Base-by-base conservation (phyloP, 2,329 filamentous ascomycete genomes). In the Xylaria sp. region DNA sequence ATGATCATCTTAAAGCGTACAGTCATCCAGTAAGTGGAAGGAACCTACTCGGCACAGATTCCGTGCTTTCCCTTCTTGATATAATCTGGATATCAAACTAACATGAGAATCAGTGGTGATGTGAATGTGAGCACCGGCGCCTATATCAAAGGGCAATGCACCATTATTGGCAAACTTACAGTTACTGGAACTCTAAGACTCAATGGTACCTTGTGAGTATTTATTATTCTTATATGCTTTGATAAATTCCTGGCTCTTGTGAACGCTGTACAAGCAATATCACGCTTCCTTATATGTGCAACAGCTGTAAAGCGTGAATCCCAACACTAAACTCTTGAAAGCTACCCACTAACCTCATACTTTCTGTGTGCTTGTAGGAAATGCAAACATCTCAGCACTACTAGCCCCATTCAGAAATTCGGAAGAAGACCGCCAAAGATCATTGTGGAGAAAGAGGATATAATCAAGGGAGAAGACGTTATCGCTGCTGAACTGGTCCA, bases 201-300 rank as follows among this genome's bases (percentile, higher is more conserved):
- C 7, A n/a, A 36, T 7, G 67, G 65, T 15, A 48, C 26, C 3
- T 40, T 70, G 67, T 70, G 38, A 54, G 67, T 65, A 6, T 11
- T 40, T 59, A 10, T 20, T 26, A 11, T 40, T 10, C 48, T 62
- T 5, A 23, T 20, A 40, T 53, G 0, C 7, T 10, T 9, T n/a
- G 6, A 33, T 38, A 15, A 15, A 15, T 3, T 6, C 20, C 15
- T 54, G 17, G 15, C 9, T 65, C 13, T 26, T 33, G 9, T 36
- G 11, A 0, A 4, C 42, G 20, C 28, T 60, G 11, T 23, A 23
- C 51, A 51, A 2, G 15, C 20, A 7, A 4, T 38, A 9, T 23
- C 7, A 7, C 28, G 42, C 44, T n/a, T n/a, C 31, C 17, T 17
- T 57, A 23, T 3, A n/a, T 17, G 13, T 51, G 2, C 17, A 36